A percentile compares a stretch with the other conserved stretches of the same genome.
These are phyloP conservation scores for Syzygium grande DNA, from an alignment of 345 rosid genomes.

Conservation along the genomic window DNA sequence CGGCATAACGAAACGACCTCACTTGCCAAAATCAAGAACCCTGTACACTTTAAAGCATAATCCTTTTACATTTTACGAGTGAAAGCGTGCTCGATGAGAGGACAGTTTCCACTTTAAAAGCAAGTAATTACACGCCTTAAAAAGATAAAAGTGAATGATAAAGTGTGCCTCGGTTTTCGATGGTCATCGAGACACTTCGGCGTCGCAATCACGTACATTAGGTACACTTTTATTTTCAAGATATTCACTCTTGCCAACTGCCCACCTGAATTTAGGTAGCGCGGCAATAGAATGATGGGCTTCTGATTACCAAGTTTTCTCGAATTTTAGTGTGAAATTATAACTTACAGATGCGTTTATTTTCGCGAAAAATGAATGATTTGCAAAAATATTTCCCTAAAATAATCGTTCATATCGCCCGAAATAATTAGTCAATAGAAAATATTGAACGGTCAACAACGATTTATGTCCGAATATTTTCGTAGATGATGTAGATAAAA, in stretches of 20 bases:
- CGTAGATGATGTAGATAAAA: no score
- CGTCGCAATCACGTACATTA: not conserved
- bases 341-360: no score
- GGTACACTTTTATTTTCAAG: not conserved
- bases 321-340: not conserved
- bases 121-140: not conserved
- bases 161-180: not conserved
- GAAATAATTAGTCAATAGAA: no score
- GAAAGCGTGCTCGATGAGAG: not conserved
- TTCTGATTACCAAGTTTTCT: not conserved
- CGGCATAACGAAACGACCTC: not conserved
- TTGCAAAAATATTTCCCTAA: not conserved
- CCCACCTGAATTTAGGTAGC: not conserved
- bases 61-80: no score
- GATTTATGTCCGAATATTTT: no score
- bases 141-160: not conserved
- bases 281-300: not conserved
- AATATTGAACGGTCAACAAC: no score
- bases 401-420: no score
- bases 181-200: not conserved
- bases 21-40: not conserved
- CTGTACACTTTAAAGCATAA: not conserved
- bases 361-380: not conserved
- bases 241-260: not conserved
- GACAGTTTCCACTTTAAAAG: not conserved